phyloP scores from a whole-genome alignment of 352 stramenopile genomes.

The Globisporangium rhizosaccharum region DNA sequence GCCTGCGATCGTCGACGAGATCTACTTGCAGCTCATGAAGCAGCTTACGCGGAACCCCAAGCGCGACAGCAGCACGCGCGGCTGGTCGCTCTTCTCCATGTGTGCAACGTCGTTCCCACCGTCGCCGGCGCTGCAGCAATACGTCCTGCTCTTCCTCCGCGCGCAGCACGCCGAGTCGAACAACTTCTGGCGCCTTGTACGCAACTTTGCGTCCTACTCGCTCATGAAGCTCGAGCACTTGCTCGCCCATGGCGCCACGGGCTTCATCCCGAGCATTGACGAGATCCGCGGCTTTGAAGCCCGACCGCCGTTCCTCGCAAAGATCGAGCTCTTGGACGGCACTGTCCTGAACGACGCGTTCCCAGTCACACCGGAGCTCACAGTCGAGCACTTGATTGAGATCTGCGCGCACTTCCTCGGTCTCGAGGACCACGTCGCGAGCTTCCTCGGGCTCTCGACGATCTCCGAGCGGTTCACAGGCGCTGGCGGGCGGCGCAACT shows the following conservation, averaged over 20 bases:
- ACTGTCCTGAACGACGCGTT: conserved; percentile 88
- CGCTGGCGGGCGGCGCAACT: conserved; percentile 16
- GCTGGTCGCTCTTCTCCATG: conserved; percentile 93
- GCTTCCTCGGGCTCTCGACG: conserved; percentile 60
- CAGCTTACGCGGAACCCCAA: conserved; percentile 91
- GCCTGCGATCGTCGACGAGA: conserved; percentile 88
- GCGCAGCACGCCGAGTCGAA: conserved; percentile 67
- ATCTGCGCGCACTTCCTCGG: conserved; percentile 91
- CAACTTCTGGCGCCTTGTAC: conserved; percentile 70
- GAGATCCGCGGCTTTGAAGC: conserved; percentile 93
- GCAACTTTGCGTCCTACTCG: conserved; percentile 89
- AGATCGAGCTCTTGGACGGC: conserved; percentile 91
- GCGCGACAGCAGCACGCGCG: conserved; percentile 85
- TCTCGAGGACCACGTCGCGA: conserved; percentile 82
- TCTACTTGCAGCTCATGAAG: conserved; percentile 93
- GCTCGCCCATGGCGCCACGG: conserved; percentile 80
- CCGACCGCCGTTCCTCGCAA: conserved; percentile 89
- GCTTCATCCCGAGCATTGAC: conserved; percentile 92
- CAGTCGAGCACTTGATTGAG: conserved; percentile 86
- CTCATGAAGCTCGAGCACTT: conserved; percentile 90
- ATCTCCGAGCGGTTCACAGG: conserved; percentile 39
- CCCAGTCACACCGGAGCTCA: conserved; percentile 91
- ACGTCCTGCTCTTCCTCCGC: conserved; percentile 89
- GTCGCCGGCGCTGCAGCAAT: conserved; percentile 83
- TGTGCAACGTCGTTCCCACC: conserved; percentile 90